Percentiles rank a stretch among this genome's conserved stretches.
These are phyloP conservation scores for Cystobasidium pallidum DNA, from an alignment of 1,284 basidiomycete species.

Conservation along the genomic window DNA sequence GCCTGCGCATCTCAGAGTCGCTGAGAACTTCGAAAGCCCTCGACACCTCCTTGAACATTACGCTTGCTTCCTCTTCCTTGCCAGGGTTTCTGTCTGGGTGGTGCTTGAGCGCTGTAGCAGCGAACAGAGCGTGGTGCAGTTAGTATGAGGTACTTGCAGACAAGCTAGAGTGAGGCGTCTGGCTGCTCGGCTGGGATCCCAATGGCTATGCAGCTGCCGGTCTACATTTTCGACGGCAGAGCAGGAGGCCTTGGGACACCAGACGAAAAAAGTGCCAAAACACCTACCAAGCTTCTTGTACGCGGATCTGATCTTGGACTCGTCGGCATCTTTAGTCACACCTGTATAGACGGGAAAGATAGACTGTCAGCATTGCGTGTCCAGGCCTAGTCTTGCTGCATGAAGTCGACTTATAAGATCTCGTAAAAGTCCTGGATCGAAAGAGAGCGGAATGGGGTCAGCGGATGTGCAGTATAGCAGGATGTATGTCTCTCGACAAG, in stretches of 20 bases:
- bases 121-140: background rate
- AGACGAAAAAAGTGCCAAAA: background rate
- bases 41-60: conserved; percentile 86
- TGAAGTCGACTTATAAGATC: conserved; percentile 36
- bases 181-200: background rate
- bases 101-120: conserved; percentile 71
- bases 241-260: background rate
- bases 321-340: conserved; percentile 70
- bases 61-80: conserved; percentile 71
- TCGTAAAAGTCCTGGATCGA: conserved; percentile 42
- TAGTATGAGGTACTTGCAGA: background rate
- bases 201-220: background rate
- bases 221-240: conserved; percentile 1
- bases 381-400: background rate
- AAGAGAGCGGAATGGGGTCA: too few relatives aligned
- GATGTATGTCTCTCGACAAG: too few relatives aligned
- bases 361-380: conserved; percentile 9
- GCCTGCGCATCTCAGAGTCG: conserved; percentile 60
- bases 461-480: background rate
- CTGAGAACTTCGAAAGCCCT: conserved; percentile 82
- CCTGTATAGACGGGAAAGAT: conserved; percentile 56
- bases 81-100: conserved; percentile 88
- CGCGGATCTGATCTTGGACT: conserved; percentile 76
- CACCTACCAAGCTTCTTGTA: conserved; percentile 50
- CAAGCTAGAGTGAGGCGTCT: too few relatives aligned